phyloP scores from a whole-genome alignment of 441 rosid genomes.

The Gossypium gossypioides region DNA sequence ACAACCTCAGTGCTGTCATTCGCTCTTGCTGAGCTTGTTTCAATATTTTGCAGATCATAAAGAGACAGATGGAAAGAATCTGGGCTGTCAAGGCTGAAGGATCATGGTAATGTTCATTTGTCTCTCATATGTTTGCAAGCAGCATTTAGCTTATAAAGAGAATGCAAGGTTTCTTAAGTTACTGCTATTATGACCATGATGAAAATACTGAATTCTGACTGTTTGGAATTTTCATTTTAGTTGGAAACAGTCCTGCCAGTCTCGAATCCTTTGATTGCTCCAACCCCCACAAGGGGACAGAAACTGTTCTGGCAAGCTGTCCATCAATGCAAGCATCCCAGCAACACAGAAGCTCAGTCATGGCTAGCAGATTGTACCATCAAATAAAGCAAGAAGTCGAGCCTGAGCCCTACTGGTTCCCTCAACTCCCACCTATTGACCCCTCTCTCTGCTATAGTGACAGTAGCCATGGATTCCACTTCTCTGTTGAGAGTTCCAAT shows the following conservation, averaged over 20 bases:
- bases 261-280: not conserved
- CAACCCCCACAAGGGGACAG: not conserved
- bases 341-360: constrained; percentile 24
- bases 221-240: not conserved
- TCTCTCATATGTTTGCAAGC: not conserved
- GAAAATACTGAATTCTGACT: constrained; percentile 3
- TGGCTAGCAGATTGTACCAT: constrained; percentile 32
- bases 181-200: not conserved
- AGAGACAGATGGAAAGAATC: not conserved
- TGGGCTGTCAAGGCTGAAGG: not conserved
- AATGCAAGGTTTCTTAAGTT: not conserved
- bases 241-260: not conserved
- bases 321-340: constrained; percentile 29
- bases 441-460: constrained; percentile 22
- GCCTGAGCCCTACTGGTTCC: constrained; percentile 31
- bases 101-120: constrained; percentile 6
- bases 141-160: not conserved
- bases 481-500: constrained; percentile 27
- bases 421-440: constrained; percentile 31
- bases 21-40: not conserved
- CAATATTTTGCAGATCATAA: constrained; percentile 18
- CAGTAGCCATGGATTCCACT: constrained; percentile 20
- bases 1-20: not conserved
- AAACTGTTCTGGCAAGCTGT: not conserved
- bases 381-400: constrained; percentile 34